phyloP scores from a whole-genome alignment of 2,329 filamentous ascomycete species.

The Clarireedia paspali region DNA sequence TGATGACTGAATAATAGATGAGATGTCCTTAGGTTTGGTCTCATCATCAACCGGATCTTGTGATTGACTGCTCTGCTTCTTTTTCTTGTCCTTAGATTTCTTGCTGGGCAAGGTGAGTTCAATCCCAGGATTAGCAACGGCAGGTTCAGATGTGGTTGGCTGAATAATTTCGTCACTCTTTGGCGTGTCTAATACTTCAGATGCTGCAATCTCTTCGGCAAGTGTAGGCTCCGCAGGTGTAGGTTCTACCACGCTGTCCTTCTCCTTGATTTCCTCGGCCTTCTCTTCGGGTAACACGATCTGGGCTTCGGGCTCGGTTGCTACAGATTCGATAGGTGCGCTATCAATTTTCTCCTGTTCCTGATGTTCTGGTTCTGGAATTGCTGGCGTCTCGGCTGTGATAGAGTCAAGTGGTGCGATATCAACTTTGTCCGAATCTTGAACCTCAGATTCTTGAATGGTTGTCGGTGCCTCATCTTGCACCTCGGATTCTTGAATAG shows the following conservation, averaged over 20 bases:
- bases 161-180: neutral
- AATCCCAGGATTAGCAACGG: neutral
- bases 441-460: no score
- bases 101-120: neutral
- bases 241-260: no score
- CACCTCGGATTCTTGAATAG: no score
- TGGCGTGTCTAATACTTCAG: neutral
- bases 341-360: neutral
- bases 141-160: neutral
- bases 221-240: neutral
- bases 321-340: neutral
- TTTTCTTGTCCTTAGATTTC: slow-evolving; percentile 23
- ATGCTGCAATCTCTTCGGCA: neutral
- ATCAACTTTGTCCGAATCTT: no score
- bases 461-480: no score
- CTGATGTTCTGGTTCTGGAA: neutral
- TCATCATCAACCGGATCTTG: slow-evolving; percentile 6
- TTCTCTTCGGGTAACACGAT: neutral
- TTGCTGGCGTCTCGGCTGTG: no score
- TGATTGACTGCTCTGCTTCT: slow-evolving; percentile 1
- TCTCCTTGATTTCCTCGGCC: neutral
- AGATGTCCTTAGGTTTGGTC: neutral
- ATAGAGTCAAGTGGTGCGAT: no score
- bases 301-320: neutral
- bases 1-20: neutral